Conservation (phyloP, 2,329 filamentous ascomycete species). For the Apiospora sp. region DNA sequence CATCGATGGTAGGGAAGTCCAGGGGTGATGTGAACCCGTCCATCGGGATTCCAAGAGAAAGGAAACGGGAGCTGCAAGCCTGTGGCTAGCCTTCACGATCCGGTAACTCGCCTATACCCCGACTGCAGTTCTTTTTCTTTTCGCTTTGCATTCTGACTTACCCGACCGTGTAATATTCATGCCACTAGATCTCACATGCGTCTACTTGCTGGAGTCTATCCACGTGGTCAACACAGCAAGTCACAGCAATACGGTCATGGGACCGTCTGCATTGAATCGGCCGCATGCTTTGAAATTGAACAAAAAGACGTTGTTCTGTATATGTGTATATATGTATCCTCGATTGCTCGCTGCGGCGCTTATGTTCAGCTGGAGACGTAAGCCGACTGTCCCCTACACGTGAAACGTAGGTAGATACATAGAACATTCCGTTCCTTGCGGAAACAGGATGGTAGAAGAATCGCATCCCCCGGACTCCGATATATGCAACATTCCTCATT, state of each 20-base stretch:
- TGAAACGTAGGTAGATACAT: neutral
- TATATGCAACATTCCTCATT: constrained; percentile 4
- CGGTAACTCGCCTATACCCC: neutral
- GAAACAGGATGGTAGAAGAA: neutral
- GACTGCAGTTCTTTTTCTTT: neutral
- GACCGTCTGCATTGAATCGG: neutral
- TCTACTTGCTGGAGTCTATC: neutral
- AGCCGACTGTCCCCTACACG: neutral
- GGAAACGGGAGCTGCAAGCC: neutral
- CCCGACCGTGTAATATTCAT: neutral
- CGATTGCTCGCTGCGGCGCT: neutral
- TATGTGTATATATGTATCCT: constrained; percentile 4
- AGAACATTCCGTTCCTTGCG: neutral
- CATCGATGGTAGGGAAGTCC: no score
- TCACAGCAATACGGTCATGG: neutral
- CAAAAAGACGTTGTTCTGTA: neutral
- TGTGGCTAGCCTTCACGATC: neutral
- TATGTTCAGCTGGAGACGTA: neutral
- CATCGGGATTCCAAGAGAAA: neutral
- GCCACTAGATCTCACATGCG: neutral
- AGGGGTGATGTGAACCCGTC: neutral
- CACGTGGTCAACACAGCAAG: constrained; percentile 1
- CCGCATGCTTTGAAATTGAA: neutral
- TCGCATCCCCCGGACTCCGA: neutral
- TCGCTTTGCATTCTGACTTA: neutral